A percentile compares a stretch with the other conserved stretches of the same genome.
phyloP scores from a whole-genome alignment of 192 early-diverging fungal species.

The Gigaspora rosea region DNA sequence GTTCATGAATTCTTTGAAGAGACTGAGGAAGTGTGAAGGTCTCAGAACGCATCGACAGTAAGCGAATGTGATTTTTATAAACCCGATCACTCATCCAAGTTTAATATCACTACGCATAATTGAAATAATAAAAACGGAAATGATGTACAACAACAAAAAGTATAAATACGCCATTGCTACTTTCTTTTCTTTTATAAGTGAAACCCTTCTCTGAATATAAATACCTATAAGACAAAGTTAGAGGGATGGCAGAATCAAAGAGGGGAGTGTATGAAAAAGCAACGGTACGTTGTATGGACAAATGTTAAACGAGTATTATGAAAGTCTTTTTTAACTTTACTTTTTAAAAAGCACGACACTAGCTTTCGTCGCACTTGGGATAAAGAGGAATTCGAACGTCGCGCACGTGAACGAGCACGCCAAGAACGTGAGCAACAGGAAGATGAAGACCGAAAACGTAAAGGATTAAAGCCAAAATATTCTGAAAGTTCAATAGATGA shows the following conservation, averaged over 20 bases:
- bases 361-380: conserved; percentile 49
- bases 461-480: conserved; percentile 33
- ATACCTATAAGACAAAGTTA: background rate
- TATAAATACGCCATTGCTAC: too few species aligned
- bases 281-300: background rate
- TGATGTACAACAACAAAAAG: too few species aligned
- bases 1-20: too few species aligned
- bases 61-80: too few species aligned
- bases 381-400: conserved; percentile 45
- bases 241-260: background rate
- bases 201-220: too few species aligned
- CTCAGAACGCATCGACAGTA: too few species aligned
- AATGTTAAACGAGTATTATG: background rate
- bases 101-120: too few species aligned
- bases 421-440: conserved; percentile 37
- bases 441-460: conserved; percentile 43
- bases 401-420: conserved; percentile 36
- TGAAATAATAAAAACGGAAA: too few species aligned
- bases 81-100: too few species aligned
- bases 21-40: too few species aligned
- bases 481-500: background rate
- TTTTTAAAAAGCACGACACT: conserved; percentile 13
- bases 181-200: too few species aligned
- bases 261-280: conserved; percentile 6
- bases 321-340: background rate